These are phyloP conservation scores for Quercus suber DNA, from an alignment of 306 rosid species.

Conservation along the genomic window DNA sequence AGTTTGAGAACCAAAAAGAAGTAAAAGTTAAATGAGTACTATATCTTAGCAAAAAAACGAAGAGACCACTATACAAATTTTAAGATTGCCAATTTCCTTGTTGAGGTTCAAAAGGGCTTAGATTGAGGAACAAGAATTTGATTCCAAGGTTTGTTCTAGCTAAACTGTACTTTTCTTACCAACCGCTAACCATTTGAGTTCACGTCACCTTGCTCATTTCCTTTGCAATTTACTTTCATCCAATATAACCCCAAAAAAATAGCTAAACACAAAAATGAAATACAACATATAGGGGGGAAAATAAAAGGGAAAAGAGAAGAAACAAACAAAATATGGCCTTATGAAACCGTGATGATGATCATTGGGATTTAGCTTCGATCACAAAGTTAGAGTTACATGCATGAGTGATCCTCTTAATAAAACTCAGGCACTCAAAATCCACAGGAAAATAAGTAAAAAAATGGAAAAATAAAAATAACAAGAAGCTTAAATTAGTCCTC, in stretches of 20 bases:
- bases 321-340: neutral
- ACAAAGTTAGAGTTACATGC: neutral
- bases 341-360: neutral
- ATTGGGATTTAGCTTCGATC: neutral
- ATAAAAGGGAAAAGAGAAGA: neutral
- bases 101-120: neutral
- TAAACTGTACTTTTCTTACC: slow-evolving; percentile 39
- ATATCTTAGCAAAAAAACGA: too few species aligned
- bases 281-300: neutral
- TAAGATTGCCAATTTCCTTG: too few species aligned
- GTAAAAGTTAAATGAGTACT: too few species aligned
- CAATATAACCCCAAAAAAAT: neutral
- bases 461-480: neutral
- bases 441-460: neutral
- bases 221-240: neutral
- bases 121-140: slow-evolving; percentile 11
- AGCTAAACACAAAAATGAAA: neutral
- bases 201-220: slow-evolving; percentile 10
- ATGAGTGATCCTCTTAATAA: slow-evolving; percentile 33
- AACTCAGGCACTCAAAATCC: slow-evolving; percentile 34
- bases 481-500: neutral
- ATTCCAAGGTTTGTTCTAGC: slow-evolving; percentile 30
- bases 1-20: too few species aligned
- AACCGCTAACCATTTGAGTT: slow-evolving; percentile 21
- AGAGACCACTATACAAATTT: too few species aligned